Conservation (phyloP, 805 yeast species). For the Saturnispora halmiae region DNA sequence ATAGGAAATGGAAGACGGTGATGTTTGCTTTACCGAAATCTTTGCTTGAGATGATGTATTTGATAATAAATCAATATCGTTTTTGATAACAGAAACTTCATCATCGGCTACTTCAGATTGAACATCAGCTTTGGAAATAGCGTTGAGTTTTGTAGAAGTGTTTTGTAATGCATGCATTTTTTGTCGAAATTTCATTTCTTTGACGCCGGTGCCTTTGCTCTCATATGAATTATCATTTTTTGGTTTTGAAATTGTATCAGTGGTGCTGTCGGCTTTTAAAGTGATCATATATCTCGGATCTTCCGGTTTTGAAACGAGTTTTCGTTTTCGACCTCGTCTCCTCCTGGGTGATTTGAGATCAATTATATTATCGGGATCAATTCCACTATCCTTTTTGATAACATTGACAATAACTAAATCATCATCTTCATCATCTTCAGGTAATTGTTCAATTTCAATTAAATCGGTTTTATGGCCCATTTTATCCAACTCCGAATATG, state of each 20-base stretch:
- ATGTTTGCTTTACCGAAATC: background rate
- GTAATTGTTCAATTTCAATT: background rate
- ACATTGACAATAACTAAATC: conserved; percentile 11
- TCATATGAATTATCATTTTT: background rate
- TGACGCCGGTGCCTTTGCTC: background rate
- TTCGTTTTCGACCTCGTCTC: background rate
- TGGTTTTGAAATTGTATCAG: too few relatives aligned
- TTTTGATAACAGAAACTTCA: conserved; percentile 1
- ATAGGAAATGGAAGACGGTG: too few relatives aligned
- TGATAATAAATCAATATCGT: background rate
- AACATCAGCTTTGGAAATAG: background rate
- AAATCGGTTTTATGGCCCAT: background rate
- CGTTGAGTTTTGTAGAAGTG: background rate
- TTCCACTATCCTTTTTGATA: conserved; percentile 8
- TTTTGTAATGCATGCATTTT: background rate
- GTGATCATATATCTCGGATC: background rate
- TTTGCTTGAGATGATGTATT: too few relatives aligned
- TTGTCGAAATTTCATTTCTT: background rate
- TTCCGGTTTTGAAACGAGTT: background rate
- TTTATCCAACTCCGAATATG: conserved; percentile 7
- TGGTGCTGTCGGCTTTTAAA: background rate
- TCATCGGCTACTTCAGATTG: background rate
- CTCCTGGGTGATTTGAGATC: background rate
- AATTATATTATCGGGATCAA: background rate
- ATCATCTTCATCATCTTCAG: conserved; percentile 1